phyloP scores from a whole-genome alignment of 2,329 filamentous ascomycete species.

The Ascochyta pisi region DNA sequence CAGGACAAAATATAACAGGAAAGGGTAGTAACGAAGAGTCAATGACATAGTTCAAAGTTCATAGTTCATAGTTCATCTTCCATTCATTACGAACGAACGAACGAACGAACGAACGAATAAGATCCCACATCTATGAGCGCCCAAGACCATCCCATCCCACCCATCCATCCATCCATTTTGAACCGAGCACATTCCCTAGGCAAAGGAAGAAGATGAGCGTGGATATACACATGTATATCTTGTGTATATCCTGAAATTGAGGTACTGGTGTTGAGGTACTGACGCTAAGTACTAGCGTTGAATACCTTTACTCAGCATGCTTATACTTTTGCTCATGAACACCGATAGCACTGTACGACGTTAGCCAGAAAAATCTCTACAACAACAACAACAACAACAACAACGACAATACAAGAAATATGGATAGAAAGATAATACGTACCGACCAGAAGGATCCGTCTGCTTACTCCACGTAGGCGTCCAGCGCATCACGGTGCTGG shows the following conservation, averaged over 20 bases:
- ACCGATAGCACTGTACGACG: constrained; percentile 37
- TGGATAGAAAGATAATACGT: constrained; percentile 35
- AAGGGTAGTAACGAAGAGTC: no score
- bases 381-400: no score
- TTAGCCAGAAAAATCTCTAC: neutral
- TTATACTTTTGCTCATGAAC: constrained; percentile 47
- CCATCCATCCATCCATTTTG: no score
- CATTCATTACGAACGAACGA: no score
- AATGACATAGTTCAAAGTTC: no score
- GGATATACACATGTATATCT: neutral
- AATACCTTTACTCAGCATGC: constrained; percentile 23
- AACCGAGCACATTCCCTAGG: neutral
- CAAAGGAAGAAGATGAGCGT: neutral
- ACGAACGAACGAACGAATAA: no score
- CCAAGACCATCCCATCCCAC: neutral
- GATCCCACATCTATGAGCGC: neutral
- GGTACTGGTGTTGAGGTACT: no score
- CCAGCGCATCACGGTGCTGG: constrained; percentile 94
- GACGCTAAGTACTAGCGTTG: neutral
- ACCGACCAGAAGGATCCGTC: constrained; percentile 93
- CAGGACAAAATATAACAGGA: no score
- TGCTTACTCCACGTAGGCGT: constrained; percentile 97
- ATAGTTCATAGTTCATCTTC: no score
- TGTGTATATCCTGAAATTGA: no score
- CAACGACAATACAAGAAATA: no score